Conservation (phyloP, 2,329 filamentous ascomycete species). For the Cladophialophora chaetospira region DNA sequence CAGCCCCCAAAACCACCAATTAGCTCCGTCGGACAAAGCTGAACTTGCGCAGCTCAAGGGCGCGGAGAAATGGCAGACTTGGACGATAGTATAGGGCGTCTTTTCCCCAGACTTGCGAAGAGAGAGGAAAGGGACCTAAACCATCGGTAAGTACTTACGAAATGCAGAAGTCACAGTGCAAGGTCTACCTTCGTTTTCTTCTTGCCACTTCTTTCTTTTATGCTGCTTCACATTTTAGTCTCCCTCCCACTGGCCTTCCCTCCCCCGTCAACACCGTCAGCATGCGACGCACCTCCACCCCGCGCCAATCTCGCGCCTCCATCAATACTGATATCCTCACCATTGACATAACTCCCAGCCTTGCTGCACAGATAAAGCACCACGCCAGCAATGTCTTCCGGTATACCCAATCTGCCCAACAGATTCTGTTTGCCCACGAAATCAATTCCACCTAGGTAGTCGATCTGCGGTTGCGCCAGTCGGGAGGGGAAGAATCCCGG, state of each 20-base stretch:
- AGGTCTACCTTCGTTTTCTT: neutral
- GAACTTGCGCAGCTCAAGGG: too few species aligned
- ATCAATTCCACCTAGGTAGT: constrained; percentile 23
- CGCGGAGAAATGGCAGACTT: too few species aligned
- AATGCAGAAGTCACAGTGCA: too few species aligned
- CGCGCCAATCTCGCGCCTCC: constrained; percentile 49
- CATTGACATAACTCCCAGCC: constrained; percentile 68
- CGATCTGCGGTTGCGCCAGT: constrained; percentile 23
- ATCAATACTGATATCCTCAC: constrained; percentile 65
- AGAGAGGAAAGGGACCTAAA: too few species aligned
- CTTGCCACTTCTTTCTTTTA: neutral
- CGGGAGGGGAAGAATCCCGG: constrained; percentile 39
- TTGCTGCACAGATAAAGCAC: constrained; percentile 70
- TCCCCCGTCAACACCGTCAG: neutral
- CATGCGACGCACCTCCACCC: constrained; percentile 11
- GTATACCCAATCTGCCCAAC: constrained; percentile 65
- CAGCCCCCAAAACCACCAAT: too few species aligned
- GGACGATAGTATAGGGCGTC: too few species aligned
- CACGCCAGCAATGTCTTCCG: constrained; percentile 76
- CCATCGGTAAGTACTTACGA: too few species aligned
- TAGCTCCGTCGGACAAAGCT: too few species aligned
- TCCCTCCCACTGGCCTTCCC: neutral
- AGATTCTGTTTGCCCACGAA: constrained; percentile 56
- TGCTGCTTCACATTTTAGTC: constrained; percentile 4
- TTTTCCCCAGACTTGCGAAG: too few species aligned